Base-by-base conservation (phyloP, 2,329 filamentous ascomycete genomes). In the Dendryphion nanum region DNA sequence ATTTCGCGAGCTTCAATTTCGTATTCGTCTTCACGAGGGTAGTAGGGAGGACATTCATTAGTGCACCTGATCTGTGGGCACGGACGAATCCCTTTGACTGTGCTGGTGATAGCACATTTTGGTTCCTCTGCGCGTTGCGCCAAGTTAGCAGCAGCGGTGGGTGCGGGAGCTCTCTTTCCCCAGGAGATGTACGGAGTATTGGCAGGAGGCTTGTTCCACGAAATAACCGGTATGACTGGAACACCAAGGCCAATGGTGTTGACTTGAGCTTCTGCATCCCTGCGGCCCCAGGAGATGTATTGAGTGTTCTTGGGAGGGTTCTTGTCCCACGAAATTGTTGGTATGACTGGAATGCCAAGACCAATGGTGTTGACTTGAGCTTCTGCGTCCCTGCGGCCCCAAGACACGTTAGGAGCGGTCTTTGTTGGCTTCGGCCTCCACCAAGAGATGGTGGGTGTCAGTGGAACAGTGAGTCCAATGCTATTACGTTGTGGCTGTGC, bases 41-140 rank as follows among this genome's bases (percentile, higher is more conserved):
- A 23, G 10, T 10, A 13, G 26, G 29, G 10, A 17, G 20, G 24
- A 20, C 41, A 44, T 7, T n/a, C 37, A 5, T 16, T 10, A 4
- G 30, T 26, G 30, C 48, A 51, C 4, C 14, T 26, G 19, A 44
- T 38, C 17, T 20, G 31, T 12, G 48, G 45, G 37, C 45, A 51
- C 2, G 35, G 40, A 4, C 15, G 14, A 8, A 29, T 12, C 14
- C 36, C 13, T 6, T 39, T 17, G 2, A 45, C 39, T 13, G 43
- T 51, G 10, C 34, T 48, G 7, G 45, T 48, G 26, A 38, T 4
- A 13, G 12, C 30, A 21, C 47, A 51, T 20, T 30, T 39, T 26
- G 14, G 42, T 15, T 16, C 35, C 16, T 40, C 36, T 26, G 10
- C 23, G 18, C 37, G 28, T 6, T 45, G 23, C 13, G 19, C 30